A percentile compares a stretch with the other conserved stretches of the same genome.
Evolutionary conservation across 768 basidiomycete genomes (phyloP).

Genomic region (Amanita pseudoporphyria): DNA sequence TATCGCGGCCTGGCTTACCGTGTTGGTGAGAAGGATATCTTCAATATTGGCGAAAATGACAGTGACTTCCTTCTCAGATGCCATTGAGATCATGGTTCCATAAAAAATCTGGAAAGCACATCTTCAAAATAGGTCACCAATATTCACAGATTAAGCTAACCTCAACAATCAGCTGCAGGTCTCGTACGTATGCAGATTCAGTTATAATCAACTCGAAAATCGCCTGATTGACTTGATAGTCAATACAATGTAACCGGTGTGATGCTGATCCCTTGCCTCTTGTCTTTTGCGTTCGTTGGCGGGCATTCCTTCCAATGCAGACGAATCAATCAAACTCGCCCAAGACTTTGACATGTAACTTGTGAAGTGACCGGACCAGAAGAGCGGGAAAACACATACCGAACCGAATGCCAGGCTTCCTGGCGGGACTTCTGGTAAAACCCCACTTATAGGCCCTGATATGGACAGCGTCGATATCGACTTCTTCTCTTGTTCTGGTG

Average conservation of each 20-base stretch:
- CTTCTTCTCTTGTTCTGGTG: constrained; percentile 40
- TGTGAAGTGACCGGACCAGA: not conserved
- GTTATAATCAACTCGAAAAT: constrained; percentile 95
- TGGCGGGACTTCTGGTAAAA: constrained; percentile 22
- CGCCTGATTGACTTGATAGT: constrained; percentile 32
- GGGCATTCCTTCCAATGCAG: constrained; percentile 75
- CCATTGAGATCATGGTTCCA: constrained; percentile 57
- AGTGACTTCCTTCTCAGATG: constrained; percentile 68
- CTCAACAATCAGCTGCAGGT: constrained; percentile 87
- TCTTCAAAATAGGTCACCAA: not conserved
- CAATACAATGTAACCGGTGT: not conserved
- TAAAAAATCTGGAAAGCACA: constrained; percentile 62
- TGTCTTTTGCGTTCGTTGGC: constrained; percentile 75
- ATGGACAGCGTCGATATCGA: constrained; percentile 38
- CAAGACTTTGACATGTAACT: constrained; percentile 50
- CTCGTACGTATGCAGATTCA: constrained; percentile 83
- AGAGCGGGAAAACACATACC: constrained; percentile 27
- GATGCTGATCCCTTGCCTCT: constrained; percentile 41
- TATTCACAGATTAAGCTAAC: constrained; percentile 24
- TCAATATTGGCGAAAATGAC: constrained; percentile 92
- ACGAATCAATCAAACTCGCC: constrained; percentile 85
- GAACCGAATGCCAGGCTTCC: constrained; percentile 60
- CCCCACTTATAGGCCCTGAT: constrained; percentile 54
- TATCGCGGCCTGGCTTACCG: constrained; percentile 34
- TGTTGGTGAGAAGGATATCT: constrained; percentile 84